phyloP scores from a whole-genome alignment of 78 protist species.

The slime mould (Dictyostelium discoideum) region dicty_2.7 NC_007088.5:4133001-4133500 shows the following conservation, averaged over 20 bases:
- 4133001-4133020: too few species aligned
- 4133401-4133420: constrained; percentile 38
- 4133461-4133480: constrained; percentile 25
- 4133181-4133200: constrained; percentile 13
- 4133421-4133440: constrained; percentile 25
- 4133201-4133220: constrained; percentile 17
- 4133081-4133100: background rate
- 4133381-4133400: constrained; percentile 60
- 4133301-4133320: constrained; percentile 51
- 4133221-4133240: constrained; percentile 43
- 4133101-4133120: too few species aligned
- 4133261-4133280: constrained; percentile 58
- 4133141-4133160: background rate
- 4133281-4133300: constrained; percentile 26
- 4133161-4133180: background rate
- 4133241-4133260: constrained; percentile 42
- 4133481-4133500: constrained; percentile 53
- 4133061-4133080: background rate
- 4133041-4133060: too few species aligned
- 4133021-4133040: too few species aligned
- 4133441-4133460: constrained; percentile 20
- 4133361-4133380: constrained; percentile 27
- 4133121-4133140: too few species aligned
- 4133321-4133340: constrained; percentile 64
- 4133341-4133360: background rate